Conservation (phyloP, 352 stramenopile species). For the Halophytophthora polymorphica region DNA sequence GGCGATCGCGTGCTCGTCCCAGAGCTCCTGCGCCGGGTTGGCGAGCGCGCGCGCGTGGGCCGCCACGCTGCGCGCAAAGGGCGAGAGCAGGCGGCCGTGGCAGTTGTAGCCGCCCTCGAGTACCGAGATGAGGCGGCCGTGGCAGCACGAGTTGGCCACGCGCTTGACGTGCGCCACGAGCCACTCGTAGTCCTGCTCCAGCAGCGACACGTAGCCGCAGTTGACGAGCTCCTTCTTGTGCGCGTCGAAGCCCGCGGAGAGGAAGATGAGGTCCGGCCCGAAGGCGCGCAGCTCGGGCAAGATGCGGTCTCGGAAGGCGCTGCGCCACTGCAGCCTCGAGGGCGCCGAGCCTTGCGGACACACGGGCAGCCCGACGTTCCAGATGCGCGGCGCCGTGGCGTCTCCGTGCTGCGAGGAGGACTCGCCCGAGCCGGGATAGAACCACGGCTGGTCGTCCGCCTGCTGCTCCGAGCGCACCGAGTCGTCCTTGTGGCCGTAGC, state of each 20-base stretch:
- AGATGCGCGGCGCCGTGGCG: conserved; percentile 41
- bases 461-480: conserved; percentile 42
- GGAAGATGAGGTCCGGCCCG: conserved; percentile 75
- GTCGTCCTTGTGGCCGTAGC: conserved; percentile 77
- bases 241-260: conserved; percentile 79
- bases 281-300: conserved; percentile 58
- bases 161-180: conserved; percentile 71
- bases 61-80: conserved; percentile 75
- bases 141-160: conserved; percentile 65
- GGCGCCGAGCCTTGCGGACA: conserved; percentile 47
- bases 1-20: conserved; percentile 41
- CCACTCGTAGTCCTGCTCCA: conserved; percentile 87
- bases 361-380: conserved; percentile 61
- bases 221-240: conserved; percentile 81
- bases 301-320: conserved; percentile 66
- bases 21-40: conserved; percentile 42
- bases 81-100: conserved; percentile 75
- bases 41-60: conserved; percentile 62
- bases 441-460: conserved; percentile 51
- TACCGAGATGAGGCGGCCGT: conserved; percentile 78
- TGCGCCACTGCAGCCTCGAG: conserved; percentile 72
- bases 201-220: conserved; percentile 69
- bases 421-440: conserved; percentile 75
- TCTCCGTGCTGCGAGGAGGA: conserved; percentile 31
- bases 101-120: conserved; percentile 88